Evolutionary conservation across 2,329 filamentous ascomycete genomes (phyloP), one percentile per base, ranked within the genome.

Genomic region (Mollisia scopiformis): DNA sequence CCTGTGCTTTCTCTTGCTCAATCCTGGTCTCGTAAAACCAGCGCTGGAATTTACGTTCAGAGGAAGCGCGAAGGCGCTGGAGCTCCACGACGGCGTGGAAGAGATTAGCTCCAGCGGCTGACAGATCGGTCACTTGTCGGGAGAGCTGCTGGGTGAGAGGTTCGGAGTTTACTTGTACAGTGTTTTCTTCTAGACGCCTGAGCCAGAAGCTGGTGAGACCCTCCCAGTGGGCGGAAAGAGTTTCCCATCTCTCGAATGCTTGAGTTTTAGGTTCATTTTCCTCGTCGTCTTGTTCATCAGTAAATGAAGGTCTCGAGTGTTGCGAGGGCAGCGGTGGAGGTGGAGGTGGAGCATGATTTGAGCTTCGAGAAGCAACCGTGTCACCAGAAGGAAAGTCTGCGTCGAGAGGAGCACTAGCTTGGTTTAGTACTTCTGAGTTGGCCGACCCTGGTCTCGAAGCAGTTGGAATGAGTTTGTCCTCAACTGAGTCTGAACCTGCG

Each of bases 171-270:
- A 97, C 85, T 66, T 97, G 93, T 56, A 93, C 88, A 28, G 91
- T 90, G 73, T 97, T 97, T 73, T 95, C 88, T 76, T 99, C 92
- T 7, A 99, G 81, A 68, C 93, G 89, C 50, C 92, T 90, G 66
- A 99, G 95, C 94, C 95, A 99, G 77, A 97, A 98, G 61, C 92
- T 93, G 0, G 95, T 98, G 61, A 99, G 82, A 4, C 95, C 95
- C 75, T 99, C 95, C 95, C 95, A 99, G 70, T 98, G 94, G 5
- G 95, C 95, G 0, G 95, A 99, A 2, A 99, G 79, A 0, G 92
- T 94, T 74, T 99, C 95, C 95, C 95, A 99, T 62, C 95, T 86
- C 76, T 99, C 94, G 71, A 99, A 99, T 0, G 95, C 95, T 76
- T 98, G 95, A 0, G 95, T 95, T 4, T 7, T 41, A 6, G 10